phyloP scores from a whole-genome alignment of 305 asterid genomes.

The Rubia occidens region DNA sequence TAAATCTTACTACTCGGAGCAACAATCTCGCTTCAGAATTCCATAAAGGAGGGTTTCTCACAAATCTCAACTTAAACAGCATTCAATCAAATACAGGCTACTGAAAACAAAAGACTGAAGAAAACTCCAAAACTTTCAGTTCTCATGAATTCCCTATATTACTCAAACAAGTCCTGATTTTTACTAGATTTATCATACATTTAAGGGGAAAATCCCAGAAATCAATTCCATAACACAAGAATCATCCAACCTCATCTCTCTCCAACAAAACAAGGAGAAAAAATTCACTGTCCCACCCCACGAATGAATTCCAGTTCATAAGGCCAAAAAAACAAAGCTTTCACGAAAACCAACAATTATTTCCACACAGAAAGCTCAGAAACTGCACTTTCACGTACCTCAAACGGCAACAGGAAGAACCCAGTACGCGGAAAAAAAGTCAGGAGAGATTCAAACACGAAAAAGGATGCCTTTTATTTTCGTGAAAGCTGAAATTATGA shows the following conservation, averaged over 20 bases:
- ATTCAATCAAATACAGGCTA: background rate
- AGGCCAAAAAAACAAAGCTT: background rate
- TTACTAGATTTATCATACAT: background rate
- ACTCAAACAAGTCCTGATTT: background rate
- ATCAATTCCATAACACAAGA: background rate
- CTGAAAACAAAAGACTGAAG: slow-evolving; percentile 2
- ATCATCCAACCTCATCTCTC: background rate
- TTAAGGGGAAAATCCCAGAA: background rate
- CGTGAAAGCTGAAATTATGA: background rate
- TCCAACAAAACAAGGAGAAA: background rate
- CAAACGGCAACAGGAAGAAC: slow-evolving; percentile 1
- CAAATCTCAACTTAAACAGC: background rate
- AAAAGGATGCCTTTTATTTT: background rate
- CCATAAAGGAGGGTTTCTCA: background rate
- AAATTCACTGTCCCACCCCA: background rate
- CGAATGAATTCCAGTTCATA: background rate
- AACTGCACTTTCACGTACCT: slow-evolving; percentile 20
- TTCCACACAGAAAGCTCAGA: slow-evolving; percentile 4
- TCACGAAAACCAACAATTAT: background rate
- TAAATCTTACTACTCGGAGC: background rate
- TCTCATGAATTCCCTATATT: slow-evolving; percentile 1
- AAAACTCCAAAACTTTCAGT: slow-evolving; percentile 3
- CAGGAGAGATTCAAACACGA: background rate
- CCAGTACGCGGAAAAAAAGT: background rate
- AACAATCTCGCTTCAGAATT: background rate